Evolutionary conservation across 2,329 filamentous ascomycete genomes (phyloP), one percentile per base, ranked within the genome.

Genomic region (Botrytis porri): DNA sequence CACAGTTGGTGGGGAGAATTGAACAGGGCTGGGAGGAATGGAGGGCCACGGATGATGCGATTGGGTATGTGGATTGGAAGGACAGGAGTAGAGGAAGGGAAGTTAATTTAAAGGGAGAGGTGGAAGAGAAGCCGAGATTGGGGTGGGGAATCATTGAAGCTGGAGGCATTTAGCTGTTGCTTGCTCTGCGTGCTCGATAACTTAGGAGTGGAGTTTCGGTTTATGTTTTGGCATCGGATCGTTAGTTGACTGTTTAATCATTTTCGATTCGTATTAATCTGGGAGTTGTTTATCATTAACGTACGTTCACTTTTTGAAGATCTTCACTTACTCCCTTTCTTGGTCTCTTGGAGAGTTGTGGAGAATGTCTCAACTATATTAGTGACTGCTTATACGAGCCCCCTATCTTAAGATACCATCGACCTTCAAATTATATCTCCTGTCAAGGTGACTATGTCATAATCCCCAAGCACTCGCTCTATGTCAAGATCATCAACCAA

Each of bases 351-450:
- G 74, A 76, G 79, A 79, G 29, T 71, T 74, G 39, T 74, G 72
- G 73, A 77, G 73, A 80, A 70, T 35, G 72, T 65, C 64, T 78
- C 76, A 69, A 77, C 75, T 77, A 79, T 80, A 69, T 64, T 76
- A 0, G 83, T 7, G 22, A 10, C 43, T 86, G 73, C 89, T 88
- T 0, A 87, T 85, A 72, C 83, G 80, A 75, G 80, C 84, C 0
- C 86, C 87, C 71, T 85, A 86, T 72, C 86, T 83, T 65, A 89
- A 78, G 3, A 83, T 86, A 2, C 82, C 85, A 77, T 89, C 87
- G 87, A 89, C 88, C 2, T 86, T 86, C 70, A 88, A 29, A 43
- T 9, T 0, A 32, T 12, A 20, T 6, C 3, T n/a, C 8, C 8
- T 12, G 12, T 61, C 12, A 29, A n/a, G 10, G 12, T 16, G 32